Conservation (phyloP, 768 basidiomycete genomes). For the Boletus tomentosulus region DNA sequence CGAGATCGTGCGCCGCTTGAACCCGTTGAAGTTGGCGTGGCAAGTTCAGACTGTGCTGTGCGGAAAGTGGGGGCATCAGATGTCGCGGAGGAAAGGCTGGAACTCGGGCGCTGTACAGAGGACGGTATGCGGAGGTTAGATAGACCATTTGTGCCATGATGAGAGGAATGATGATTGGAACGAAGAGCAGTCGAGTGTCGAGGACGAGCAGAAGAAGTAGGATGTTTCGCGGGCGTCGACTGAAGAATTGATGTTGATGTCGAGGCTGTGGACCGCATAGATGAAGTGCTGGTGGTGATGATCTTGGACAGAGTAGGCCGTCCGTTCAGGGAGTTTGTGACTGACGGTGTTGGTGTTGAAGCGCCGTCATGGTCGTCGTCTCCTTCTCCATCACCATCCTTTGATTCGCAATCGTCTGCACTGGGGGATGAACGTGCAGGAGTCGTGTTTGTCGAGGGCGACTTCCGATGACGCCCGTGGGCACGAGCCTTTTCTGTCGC, state of each 20-base stretch:
- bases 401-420: conserved; percentile 1
- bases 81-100: conserved; percentile 28
- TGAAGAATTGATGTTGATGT: not conserved
- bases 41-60: conserved; percentile 27
- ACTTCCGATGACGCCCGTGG: conserved; percentile 21
- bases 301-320: conserved; percentile 26
- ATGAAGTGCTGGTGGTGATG: conserved; percentile 23
- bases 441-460: conserved; percentile 16
- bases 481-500: conserved; percentile 21
- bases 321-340: conserved; percentile 13
- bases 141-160: conserved; percentile 18
- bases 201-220: conserved; percentile 12
- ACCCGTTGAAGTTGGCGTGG: conserved; percentile 27
- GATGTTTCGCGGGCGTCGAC: conserved; percentile 16
- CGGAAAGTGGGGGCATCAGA: conserved; percentile 30
- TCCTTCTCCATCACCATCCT: conserved; percentile 4
- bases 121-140: conserved; percentile 32
- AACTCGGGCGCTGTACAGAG: conserved; percentile 20
- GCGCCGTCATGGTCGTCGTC: conserved; percentile 11
- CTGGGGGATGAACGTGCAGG: conserved; percentile 1
- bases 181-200: conserved; percentile 24
- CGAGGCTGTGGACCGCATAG: conserved; percentile 18
- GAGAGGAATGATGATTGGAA: conserved; percentile 19
- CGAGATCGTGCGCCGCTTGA: conserved; percentile 25
- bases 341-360: conserved; percentile 14